These are phyloP conservation scores for Basipetospora chlamydospora DNA, from an alignment of 2,329 filamentous ascomycete genomes.

Conservation along the genomic window DNA sequence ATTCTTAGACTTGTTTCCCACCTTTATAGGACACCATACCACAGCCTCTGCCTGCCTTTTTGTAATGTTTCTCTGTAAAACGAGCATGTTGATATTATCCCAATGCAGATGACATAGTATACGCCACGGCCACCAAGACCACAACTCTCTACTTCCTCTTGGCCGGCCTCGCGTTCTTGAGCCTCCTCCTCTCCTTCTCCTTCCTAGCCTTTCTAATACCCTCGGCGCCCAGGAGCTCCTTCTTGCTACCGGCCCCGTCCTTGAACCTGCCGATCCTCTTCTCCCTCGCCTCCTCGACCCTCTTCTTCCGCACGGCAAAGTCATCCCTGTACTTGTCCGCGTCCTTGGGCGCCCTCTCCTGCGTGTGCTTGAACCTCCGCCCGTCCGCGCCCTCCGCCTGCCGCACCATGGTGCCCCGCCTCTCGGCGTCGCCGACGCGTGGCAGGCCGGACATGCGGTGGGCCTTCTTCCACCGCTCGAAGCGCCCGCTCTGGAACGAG, in stretches of 20 bases:
- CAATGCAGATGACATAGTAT: too few relatives aligned
- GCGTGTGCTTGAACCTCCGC: conserved; percentile 66
- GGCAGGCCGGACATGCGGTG: conserved; percentile 70
- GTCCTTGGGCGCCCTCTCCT: conserved; percentile 77
- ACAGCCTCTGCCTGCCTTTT: too few relatives aligned
- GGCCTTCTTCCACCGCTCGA: conserved; percentile 80
- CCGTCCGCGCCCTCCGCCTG: conserved; percentile 12
- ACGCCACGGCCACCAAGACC: too few relatives aligned
- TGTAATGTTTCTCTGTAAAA: too few relatives aligned
- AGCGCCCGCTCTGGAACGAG: conserved; percentile 81
- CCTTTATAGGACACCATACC: too few relatives aligned
- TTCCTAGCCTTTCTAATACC: conserved; percentile 76
- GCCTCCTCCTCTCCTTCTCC: conserved; percentile 58
- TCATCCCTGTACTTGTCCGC: conserved; percentile 88
- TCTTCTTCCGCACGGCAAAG: conserved; percentile 81
- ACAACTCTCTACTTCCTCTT: conserved; percentile 41
- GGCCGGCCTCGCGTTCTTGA: conserved; percentile 77
- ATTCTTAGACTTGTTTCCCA: background rate
- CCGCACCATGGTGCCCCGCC: conserved; percentile 14
- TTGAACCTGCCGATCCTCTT: conserved; percentile 62
- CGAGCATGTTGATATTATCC: too few relatives aligned
- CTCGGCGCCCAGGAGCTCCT: conserved; percentile 66
- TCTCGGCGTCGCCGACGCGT: conserved; percentile 69
- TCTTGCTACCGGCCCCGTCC: conserved; percentile 57
- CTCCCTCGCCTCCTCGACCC: conserved; percentile 74